phyloP scores from a whole-genome alignment of 345 rosid genomes.

The Diplotaxis tenuifolia region DNA sequence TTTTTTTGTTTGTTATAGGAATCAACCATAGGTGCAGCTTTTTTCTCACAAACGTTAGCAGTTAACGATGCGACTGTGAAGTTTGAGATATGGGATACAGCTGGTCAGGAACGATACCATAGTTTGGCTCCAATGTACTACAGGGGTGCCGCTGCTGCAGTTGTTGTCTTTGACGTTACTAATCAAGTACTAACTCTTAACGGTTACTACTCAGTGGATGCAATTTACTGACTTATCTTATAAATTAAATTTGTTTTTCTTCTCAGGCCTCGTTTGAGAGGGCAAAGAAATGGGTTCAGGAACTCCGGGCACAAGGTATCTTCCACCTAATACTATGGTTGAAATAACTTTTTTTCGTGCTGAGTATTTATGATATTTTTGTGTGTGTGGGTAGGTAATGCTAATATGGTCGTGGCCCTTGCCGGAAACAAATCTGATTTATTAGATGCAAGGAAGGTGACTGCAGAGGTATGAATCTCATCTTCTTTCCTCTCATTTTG shows the following conservation, averaged over 20 bases:
- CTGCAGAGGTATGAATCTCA: conserved; percentile 56
- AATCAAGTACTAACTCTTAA: conserved; percentile 39
- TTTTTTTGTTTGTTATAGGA: conserved; percentile 49
- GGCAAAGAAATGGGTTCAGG: conserved; percentile 98
- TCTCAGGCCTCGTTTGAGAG: conserved; percentile 84
- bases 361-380: neutral
- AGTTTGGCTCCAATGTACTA: conserved; percentile 99
- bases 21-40: conserved; percentile 97
- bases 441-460: conserved; percentile 73
- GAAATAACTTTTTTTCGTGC: neutral
- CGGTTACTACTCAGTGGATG: neutral
- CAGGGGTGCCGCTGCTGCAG: conserved; percentile 93
- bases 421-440: conserved; percentile 93
- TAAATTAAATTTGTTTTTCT: neutral
- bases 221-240: neutral
- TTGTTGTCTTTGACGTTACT: conserved; percentile 85
- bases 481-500: neutral
- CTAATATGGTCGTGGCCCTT: conserved; percentile 87
- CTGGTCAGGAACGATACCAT: conserved; percentile 96
- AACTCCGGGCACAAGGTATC: conserved; percentile 92
- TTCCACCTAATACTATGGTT: neutral
- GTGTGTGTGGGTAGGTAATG: conserved; percentile 56
- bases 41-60: conserved; percentile 90
- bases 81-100: conserved; percentile 99
- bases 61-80: conserved; percentile 89